Base-by-base conservation (phyloP, 164 flowering plant species). In the Stephania cephalantha region DNA sequence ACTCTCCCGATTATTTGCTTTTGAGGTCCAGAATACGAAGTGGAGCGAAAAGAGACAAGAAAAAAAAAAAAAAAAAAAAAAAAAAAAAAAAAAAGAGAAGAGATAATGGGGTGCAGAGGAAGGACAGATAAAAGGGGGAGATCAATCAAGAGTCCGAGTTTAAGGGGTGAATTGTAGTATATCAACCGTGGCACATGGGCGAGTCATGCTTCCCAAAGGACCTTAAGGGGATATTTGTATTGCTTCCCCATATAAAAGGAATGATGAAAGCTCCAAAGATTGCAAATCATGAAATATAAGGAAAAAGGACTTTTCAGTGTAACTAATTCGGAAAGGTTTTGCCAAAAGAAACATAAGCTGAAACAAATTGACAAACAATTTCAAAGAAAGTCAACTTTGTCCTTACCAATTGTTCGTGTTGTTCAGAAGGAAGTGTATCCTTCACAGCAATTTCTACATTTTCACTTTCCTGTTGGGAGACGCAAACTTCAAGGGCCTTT, bases 401-500 rank as follows among this genome's bases (percentile, higher is more conserved):
- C 25, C 83, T 80, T 76, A 85, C 89, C 73, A 74, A 71, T 44
- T 80, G 85, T 65, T 79, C 76, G 77, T 75, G 22, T 70, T 53
- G 82, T 67, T 80, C 69, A 58, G 81, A 31, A 71, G 81, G 46
- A 75, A 83, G 55, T 72, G 61, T 79, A 70, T 70, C 76, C 71
- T 70, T 81, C 81, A 78, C 69, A 30, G 70, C 66, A 66, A 58
- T 75, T 44, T 72, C 61, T 58, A 35, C 80, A 76, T 44, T 79
- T 63, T 78, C 83, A 80, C 64, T 74, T 74, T 86, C 84, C 72
- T 72, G 79, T 48, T 71, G 78, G 74, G 85, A 81, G 77, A 71
- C 73, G 71, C 66, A 82, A 52, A 48, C 83, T 7, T 77, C 84
- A 80, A 79, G 73, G 63, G 83, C 86, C 77, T 83, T 82, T 76